Percentiles rank a stretch among this genome's conserved stretches.
Evolutionary conservation across 352 stramenopile species (phyloP).

Genomic region (Globisporangium echinulatum): DNA sequence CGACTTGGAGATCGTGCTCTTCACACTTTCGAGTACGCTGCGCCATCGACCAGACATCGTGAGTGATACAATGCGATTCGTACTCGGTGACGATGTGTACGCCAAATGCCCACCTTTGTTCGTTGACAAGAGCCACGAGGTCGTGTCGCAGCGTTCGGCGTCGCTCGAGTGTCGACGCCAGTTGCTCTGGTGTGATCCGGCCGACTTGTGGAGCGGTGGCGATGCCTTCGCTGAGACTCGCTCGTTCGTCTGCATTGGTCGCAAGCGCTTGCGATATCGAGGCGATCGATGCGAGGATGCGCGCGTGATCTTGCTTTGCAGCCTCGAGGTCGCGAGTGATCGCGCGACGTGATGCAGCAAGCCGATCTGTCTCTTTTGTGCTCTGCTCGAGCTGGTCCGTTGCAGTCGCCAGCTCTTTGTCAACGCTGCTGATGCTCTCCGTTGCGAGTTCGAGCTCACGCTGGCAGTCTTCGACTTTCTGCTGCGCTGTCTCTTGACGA

Average conservation of each 20-base stretch:
- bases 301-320: neutral
- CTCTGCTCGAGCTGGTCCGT: neutral
- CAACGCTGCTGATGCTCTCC: neutral
- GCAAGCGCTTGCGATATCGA: too few relatives aligned
- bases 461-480: neutral
- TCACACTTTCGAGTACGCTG: constrained; percentile 1
- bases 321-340: neutral
- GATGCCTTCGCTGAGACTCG: neutral
- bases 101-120: neutral
- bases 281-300: neutral
- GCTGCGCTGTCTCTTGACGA: neutral
- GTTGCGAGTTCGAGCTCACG: neutral
- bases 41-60: neutral
- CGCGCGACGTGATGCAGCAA: neutral
- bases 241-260: neutral
- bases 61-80: too few relatives aligned
- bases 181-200: neutral
- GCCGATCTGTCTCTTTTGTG: neutral
- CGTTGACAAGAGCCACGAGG: neutral
- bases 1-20: constrained; percentile 4
- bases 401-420: neutral
- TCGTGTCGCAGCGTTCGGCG: neutral
- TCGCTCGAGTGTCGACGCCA: neutral
- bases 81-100: neutral
- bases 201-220: neutral